A percentile compares a stretch with the other conserved stretches of the same genome.
These are phyloP conservation scores for Lachnellula arida DNA, from an alignment of 2,329 filamentous ascomycete species.

Conservation along the genomic window DNA sequence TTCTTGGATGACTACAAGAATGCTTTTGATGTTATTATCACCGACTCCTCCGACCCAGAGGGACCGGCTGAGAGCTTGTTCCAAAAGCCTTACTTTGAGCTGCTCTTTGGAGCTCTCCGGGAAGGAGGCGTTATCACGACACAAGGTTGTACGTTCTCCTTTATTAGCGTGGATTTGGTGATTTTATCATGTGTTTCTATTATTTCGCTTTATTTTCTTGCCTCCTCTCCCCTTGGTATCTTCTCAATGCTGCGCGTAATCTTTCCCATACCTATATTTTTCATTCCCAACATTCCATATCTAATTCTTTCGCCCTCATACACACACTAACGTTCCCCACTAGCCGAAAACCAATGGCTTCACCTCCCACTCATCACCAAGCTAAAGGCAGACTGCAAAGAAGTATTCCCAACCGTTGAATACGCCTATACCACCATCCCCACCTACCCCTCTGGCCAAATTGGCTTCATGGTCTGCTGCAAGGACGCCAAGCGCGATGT, in stretches of 20 bases:
- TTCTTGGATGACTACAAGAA: constrained; percentile 96
- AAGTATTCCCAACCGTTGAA: constrained; percentile 96
- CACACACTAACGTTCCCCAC: constrained; percentile 10
- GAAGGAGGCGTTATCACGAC: constrained; percentile 98
- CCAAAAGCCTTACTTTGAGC: constrained; percentile 98
- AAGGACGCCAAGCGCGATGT: constrained; percentile 85
- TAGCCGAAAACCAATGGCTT: constrained; percentile 99
- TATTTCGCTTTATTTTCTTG: constrained; percentile 4
- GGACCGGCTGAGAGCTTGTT: constrained; percentile 94
- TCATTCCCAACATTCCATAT: background rate
- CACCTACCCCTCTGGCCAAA: constrained; percentile 97
- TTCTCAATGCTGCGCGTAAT: background rate
- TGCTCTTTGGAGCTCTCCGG: constrained; percentile 81
- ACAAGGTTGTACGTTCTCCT: constrained; percentile 98
- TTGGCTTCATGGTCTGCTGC: constrained; percentile 99
- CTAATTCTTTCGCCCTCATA: background rate
- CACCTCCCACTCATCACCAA: constrained; percentile 89
- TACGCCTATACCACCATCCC: constrained; percentile 99
- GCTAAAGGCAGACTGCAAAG: constrained; percentile 94
- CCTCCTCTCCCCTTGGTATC: background rate
- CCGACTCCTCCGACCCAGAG: constrained; percentile 95
- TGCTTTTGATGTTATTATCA: constrained; percentile 98
- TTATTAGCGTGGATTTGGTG: constrained; percentile 34
- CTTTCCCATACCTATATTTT: background rate
- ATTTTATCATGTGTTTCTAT: constrained; percentile 5